Evolutionary conservation across 768 basidiomycete genomes (phyloP), one percentile per base, ranked within the genome.

Genomic region (Galerina marginata): DNA sequence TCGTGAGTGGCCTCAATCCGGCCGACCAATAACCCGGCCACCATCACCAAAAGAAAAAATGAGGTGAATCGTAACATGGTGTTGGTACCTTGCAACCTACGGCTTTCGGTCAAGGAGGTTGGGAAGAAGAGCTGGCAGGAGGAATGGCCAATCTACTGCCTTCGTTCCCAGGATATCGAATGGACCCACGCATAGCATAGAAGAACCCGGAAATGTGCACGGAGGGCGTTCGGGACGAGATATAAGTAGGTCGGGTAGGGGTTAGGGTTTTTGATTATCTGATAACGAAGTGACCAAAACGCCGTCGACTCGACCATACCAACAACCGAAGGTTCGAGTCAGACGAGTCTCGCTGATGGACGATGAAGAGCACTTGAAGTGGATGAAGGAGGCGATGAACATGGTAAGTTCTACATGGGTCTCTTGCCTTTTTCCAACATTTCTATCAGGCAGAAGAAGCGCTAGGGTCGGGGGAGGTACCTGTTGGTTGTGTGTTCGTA

Each of bases 401-500:
- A 95, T 96, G 94, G 95, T 89, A 64, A 68, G 78, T 60, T 61
- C 59, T 47, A 55, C 36, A 53, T 45, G 40, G 9, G 29, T 38
- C 37, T 46, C 56, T 26, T 6, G 55, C 37, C 44, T 40, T 20
- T 55, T 50, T 14, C 46, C 44, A 40, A 39, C 53, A 39, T 26
- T 16, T n/a, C 26, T 14, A 45, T 15, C 44, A 68, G 92, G 92
- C 92, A 50, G 86, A 91, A 66, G 93, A 98, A 73, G 97, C 97
- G 4, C 77, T 98, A 26, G 79, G 81, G 33, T 87, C 89, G 1
- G 82, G 85, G 23, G 97, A 99, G 75, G 97, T 99, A 4, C 97
- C 97, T 1, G 96, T 99, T 0, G 97, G 97, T 20, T 98, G 97
- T 66, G 86, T 99, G 7, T 97, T 99, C 66, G 92, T 99, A 9